A percentile compares a stretch with the other conserved stretches of the same genome.
Conservation (phyloP, 2,329 filamentous ascomycete species). For the Leptographium lundbergii region DNA sequence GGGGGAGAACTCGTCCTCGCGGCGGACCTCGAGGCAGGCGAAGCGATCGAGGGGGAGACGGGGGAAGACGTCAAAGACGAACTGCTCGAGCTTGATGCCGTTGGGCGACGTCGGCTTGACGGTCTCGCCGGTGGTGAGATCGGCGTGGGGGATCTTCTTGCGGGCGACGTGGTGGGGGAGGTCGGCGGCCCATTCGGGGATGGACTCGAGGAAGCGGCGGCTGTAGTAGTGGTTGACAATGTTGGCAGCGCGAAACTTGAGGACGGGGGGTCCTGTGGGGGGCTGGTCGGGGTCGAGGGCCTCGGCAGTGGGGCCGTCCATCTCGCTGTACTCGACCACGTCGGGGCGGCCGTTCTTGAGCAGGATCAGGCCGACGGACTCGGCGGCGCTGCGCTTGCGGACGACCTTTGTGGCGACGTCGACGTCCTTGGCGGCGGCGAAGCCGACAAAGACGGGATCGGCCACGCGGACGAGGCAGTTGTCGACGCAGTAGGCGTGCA, state of each 20-base stretch:
- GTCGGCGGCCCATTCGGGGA: slow-evolving; percentile 72
- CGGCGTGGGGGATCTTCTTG: slow-evolving; percentile 92
- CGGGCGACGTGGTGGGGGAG: slow-evolving; percentile 91
- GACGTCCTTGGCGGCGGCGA: slow-evolving; percentile 74
- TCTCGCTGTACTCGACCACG: slow-evolving; percentile 98
- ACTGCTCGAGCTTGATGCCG: slow-evolving; percentile 98
- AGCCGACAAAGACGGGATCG: slow-evolving; percentile 90
- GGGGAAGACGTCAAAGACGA: slow-evolving; percentile 97
- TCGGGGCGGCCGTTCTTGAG: slow-evolving; percentile 93
- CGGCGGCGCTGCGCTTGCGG: slow-evolving; percentile 90
- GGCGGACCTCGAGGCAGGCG: slow-evolving; percentile 87
- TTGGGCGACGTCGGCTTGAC: slow-evolving; percentile 92
- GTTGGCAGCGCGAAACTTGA: slow-evolving; percentile 96
- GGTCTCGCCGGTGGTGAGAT: slow-evolving; percentile 62
- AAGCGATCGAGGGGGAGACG: slow-evolving; percentile 78
- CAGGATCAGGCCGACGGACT: slow-evolving; percentile 89
- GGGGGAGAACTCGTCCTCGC: slow-evolving; percentile 96
- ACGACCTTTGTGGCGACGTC: slow-evolving; percentile 99
- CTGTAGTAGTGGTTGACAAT: slow-evolving; percentile 99
- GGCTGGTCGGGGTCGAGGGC: slow-evolving; percentile 70
- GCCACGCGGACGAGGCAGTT: slow-evolving; percentile 99
- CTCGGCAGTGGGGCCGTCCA: slow-evolving; percentile 77
- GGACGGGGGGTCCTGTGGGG: slow-evolving; percentile 42
- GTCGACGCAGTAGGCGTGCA: slow-evolving; percentile 96
- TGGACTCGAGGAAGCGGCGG: slow-evolving; percentile 79